phyloP scores from a whole-genome alignment of 805 yeast species.

The Saccharomycopsis sp. region DNA sequence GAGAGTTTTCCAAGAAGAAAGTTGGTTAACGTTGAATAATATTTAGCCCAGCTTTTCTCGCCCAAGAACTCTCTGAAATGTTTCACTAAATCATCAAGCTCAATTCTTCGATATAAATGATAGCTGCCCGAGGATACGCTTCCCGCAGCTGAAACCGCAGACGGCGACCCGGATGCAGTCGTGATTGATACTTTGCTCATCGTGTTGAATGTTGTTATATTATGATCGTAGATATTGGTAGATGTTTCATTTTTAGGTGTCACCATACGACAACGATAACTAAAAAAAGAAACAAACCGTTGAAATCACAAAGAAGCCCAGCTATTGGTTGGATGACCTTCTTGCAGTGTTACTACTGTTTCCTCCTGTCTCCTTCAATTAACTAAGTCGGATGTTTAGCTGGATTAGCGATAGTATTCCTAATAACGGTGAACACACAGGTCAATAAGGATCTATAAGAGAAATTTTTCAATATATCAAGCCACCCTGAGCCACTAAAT shows the following conservation, averaged over 20 bases:
- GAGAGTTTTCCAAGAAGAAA: slow-evolving; percentile 78
- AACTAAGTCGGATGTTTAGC: too few relatives aligned
- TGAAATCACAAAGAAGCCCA: too few relatives aligned
- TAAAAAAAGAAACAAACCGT: neutral
- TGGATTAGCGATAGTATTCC: too few relatives aligned
- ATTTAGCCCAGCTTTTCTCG: slow-evolving; percentile 68
- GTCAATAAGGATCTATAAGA: too few relatives aligned
- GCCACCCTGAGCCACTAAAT: too few relatives aligned
- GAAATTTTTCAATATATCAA: too few relatives aligned
- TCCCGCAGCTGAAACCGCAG: neutral
- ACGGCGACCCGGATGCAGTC: neutral
- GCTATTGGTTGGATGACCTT: too few relatives aligned
- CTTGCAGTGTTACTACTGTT: too few relatives aligned
- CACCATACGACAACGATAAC: too few relatives aligned
- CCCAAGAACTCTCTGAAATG: slow-evolving; percentile 74
- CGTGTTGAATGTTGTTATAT: neutral
- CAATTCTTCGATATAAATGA: slow-evolving; percentile 35
- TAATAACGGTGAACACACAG: too few relatives aligned
- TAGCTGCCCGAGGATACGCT: neutral
- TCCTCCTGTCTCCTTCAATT: too few relatives aligned
- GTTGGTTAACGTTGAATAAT: slow-evolving; percentile 69
- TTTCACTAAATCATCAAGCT: slow-evolving; percentile 58
- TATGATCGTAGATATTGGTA: neutral
- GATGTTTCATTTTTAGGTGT: neutral
- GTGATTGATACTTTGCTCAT: neutral